Evolutionary conservation across 2,329 filamentous ascomycete genomes (phyloP), one percentile per base, ranked within the genome.

Genomic region (Neurospora sp.): DNA sequence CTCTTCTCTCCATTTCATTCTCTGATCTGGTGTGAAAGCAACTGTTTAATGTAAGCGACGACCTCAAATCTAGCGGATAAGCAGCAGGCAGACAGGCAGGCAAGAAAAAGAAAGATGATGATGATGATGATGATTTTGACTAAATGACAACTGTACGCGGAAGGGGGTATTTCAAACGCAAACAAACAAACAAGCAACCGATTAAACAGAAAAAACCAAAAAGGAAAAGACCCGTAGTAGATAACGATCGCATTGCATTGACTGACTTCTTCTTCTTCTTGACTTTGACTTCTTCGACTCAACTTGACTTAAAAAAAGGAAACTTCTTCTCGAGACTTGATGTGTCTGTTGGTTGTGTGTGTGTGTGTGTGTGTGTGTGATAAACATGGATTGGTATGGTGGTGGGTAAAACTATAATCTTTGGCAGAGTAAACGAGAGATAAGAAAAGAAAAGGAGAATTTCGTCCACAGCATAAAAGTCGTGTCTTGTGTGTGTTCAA

Each of bases 141-240:
- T 62, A 62, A 62, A 36, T 6, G 8, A 62, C 28, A 36, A 33
- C 52, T 62, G 28, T 62, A 62, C 52, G 52, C 52, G 52, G 4
- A 62, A 62, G 15, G 68, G 68, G 68, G 68, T 69, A 69, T 69
- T 69, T 65, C 57, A 40, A 69, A 69, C 43, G 38, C 28, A 40
- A 66, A 2, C 43, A n/a, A 8, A 41, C 23, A 37, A 39, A 19
- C 67, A 28, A 68, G n/a, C 36, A 46, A 37, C 41, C 40, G 8
- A 28, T 52, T 52, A 1, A 1, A 52, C 15, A n/a, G 17, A 68
- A 36, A 43, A 65, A 70, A 19, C n/a, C 19, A 19, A 69, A 67
- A 71, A 68, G 67, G 66, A 19, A 71, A 69, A 71, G 23, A 70
- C 17, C 65, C 66, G 71, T 67, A 66, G 69, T 67, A 66, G 69